Evolutionary conservation across 352 stramenopile genomes (phyloP).

Genomic region (Pythium phragmiticola): DNA sequence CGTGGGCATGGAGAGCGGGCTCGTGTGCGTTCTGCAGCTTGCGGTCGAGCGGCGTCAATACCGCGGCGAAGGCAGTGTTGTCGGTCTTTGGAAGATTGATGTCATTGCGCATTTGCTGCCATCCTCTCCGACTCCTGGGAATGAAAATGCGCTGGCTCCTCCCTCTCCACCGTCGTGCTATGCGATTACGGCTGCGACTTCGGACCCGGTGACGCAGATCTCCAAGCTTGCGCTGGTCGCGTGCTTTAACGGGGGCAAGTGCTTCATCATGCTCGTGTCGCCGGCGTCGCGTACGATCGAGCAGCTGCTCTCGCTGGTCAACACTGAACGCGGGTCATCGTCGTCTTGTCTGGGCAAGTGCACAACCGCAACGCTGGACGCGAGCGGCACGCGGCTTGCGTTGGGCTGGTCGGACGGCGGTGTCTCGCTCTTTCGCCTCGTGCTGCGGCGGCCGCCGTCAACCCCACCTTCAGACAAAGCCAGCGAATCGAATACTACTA

Average conservation of each 20-base stretch:
- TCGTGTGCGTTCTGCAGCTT: slow-evolving; percentile 70
- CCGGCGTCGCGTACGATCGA: slow-evolving; percentile 59
- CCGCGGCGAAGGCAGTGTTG: slow-evolving; percentile 22
- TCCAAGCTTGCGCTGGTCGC: slow-evolving; percentile 55
- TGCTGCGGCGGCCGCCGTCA: slow-evolving; percentile 26
- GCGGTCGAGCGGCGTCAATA: slow-evolving; percentile 9
- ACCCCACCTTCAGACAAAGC: background rate
- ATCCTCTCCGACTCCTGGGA: background rate
- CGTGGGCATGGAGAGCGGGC: slow-evolving; percentile 68
- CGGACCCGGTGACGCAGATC: slow-evolving; percentile 29
- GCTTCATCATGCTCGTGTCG: slow-evolving; percentile 76
- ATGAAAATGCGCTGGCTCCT: slow-evolving; percentile 4
- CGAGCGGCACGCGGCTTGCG: slow-evolving; percentile 46
- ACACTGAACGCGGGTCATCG: slow-evolving; percentile 40
- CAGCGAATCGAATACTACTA: background rate
- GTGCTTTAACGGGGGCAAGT: slow-evolving; percentile 76
- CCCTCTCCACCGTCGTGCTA: slow-evolving; percentile 43
- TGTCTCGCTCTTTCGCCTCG: slow-evolving; percentile 62
- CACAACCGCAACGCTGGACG: slow-evolving; percentile 46
- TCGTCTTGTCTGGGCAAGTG: slow-evolving; percentile 40
- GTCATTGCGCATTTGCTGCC: slow-evolving; percentile 51
- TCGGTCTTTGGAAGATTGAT: slow-evolving; percentile 80
- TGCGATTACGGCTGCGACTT: slow-evolving; percentile 46
- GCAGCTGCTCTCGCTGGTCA: slow-evolving; percentile 74
- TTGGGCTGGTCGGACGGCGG: slow-evolving; percentile 76